Evolutionary conservation across 495 filamentous ascomycete species (phyloP), one percentile per base, ranked within the genome.

Genomic region (Trichoderma orchidacearum): DNA sequence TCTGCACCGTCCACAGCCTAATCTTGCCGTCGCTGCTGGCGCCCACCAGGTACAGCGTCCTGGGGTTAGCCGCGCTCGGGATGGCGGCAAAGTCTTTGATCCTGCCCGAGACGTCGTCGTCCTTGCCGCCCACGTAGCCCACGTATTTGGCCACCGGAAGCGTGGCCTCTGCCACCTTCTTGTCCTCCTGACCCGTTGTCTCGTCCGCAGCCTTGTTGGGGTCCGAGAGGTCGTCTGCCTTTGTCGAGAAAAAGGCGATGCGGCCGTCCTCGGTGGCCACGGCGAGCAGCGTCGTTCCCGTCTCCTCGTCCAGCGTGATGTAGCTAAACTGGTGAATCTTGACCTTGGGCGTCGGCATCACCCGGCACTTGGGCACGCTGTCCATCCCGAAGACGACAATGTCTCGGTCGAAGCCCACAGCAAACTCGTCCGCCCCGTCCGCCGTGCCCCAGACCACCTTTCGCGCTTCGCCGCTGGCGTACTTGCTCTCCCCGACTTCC

Each of bases 181-280:
- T 58, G 12, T 56, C 63, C 53, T 56, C 59, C 32, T 56, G 48
- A 6, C 18, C 30, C 30, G 17, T 54, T 7, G 36, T 25, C 8
- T 48, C 41, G n/a, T n/a, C n/a, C n/a, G n/a, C n/a, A n/a, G n/a
- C n/a, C n/a, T n/a, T n/a, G n/a, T n/a, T n/a, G 21, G 41, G 41
- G 3, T 48, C 27, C 12, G 18, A 27, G 18, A 75, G 29, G 71
- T 69, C 54, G 57, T 72, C 62, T 60, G 59, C 61, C 5, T 62
- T 70, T 2, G 88, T 90, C 45, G 83, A 83, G 65, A 89, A 96
- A 68, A 98, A 95, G 31, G 95, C 60, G 18, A 98, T 74, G 41
- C 86, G 76, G 18, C 94, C 93, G 67, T 97, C 92, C 66, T 97
- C 93, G 0, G 93, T 96, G n/a, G 90, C 88, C 6, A 94, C 73